These are phyloP conservation scores for Pythium scleroteichum DNA, from an alignment of 352 stramenopile species.

Conservation along the genomic window DNA sequence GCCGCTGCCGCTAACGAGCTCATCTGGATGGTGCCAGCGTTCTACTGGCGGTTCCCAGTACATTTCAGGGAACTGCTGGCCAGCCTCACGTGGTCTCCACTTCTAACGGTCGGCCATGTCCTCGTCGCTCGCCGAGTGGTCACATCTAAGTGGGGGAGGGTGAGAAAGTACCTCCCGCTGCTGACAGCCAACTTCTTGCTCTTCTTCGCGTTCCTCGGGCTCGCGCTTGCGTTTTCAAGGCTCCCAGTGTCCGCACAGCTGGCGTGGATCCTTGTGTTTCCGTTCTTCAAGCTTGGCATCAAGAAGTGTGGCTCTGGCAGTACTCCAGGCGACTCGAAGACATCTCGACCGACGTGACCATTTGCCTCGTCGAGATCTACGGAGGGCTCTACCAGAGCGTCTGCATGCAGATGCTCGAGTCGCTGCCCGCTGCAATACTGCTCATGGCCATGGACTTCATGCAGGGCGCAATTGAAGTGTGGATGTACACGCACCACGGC, in stretches of 20 bases:
- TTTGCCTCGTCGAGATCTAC: constrained; percentile 26
- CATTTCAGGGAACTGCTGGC: constrained; percentile 13
- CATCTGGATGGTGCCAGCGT: constrained; percentile 9
- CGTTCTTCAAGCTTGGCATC: constrained; percentile 17
- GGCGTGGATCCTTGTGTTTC: constrained; percentile 16
- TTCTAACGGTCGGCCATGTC: constrained; percentile 1
- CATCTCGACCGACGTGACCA: constrained; percentile 25
- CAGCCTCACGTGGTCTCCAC: neutral
- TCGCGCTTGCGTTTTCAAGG: constrained; percentile 17
- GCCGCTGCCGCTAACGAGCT: constrained; percentile 1
- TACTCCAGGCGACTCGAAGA: constrained; percentile 14
- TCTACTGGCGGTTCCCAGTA: constrained; percentile 18
- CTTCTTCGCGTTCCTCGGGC: constrained; percentile 18
- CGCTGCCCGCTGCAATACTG: neutral
- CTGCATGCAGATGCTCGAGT: constrained; percentile 19
- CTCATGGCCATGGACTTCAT: constrained; percentile 23
- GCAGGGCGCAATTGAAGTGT: constrained; percentile 5
- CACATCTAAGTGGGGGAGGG: neutral
- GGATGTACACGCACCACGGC: constrained; percentile 5
- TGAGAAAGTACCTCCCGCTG: constrained; percentile 19
- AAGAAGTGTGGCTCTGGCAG: constrained; percentile 23
- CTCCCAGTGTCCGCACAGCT: neutral
- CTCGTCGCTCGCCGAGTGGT: constrained; percentile 1
- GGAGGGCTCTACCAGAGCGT: constrained; percentile 28
- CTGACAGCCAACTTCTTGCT: constrained; percentile 10